phyloP scores from a whole-genome alignment of 345 rosid species.

The Boechera stricta region DNA sequence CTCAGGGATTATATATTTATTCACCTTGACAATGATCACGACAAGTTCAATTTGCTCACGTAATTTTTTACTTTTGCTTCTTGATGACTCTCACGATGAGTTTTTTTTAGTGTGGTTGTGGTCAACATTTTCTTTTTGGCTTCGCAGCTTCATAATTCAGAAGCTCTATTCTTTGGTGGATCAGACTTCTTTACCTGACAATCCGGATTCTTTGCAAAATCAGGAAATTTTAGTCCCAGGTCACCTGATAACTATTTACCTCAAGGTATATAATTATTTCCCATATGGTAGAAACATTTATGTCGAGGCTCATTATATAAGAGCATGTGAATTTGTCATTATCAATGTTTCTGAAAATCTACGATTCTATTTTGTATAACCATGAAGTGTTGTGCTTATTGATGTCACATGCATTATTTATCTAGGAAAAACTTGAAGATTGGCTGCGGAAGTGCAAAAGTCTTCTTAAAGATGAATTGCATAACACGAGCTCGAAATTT shows the following conservation, averaged over 20 bases:
- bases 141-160: slow-evolving; percentile 86
- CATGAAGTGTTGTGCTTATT: slow-evolving; percentile 24
- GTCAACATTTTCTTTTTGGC: slow-evolving; percentile 37
- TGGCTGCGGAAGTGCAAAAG: slow-evolving; percentile 80
- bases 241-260: slow-evolving; percentile 82
- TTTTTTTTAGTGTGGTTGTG: slow-evolving; percentile 27
- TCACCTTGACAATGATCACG: slow-evolving; percentile 79
- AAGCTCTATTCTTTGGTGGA: slow-evolving; percentile 94
- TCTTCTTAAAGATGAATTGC: slow-evolving; percentile 65
- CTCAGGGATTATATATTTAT: slow-evolving; percentile 73
- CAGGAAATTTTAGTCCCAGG: slow-evolving; percentile 97
- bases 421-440: slow-evolving; percentile 94
- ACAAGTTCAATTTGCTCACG: slow-evolving; percentile 96
- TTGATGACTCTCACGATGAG: neutral
- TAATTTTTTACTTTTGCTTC: slow-evolving; percentile 45
- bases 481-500: slow-evolving; percentile 51
- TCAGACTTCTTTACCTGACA: slow-evolving; percentile 86
- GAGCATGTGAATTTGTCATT: slow-evolving; percentile 4
- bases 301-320: slow-evolving; percentile 12
- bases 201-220: slow-evolving; percentile 93
- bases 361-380: slow-evolving; percentile 4
- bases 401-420: slow-evolving; percentile 24
- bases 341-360: slow-evolving; percentile 37
- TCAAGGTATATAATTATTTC: slow-evolving; percentile 63
- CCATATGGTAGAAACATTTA: slow-evolving; percentile 25